A percentile compares a stretch with the other conserved stretches of the same genome.
phyloP scores from a whole-genome alignment of 306 rosid species.

The Cucumis hystrix region DNA sequence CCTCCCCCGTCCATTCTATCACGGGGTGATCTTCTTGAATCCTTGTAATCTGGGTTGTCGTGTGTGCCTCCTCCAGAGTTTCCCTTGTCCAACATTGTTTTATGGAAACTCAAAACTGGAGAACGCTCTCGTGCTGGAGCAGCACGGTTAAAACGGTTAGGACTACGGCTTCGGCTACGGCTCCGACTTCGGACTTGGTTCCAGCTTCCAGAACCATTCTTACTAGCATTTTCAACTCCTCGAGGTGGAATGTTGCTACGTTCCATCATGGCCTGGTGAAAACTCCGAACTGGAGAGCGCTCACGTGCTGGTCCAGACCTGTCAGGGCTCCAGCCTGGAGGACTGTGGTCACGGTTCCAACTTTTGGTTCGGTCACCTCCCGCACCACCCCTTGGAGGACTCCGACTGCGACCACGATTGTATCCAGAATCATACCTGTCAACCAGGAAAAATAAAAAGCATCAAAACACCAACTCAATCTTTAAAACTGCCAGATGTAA shows the following conservation, averaged over 20 bases:
- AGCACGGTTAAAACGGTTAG: constrained; percentile 21
- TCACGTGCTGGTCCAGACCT: constrained; percentile 21
- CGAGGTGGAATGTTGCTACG: background rate
- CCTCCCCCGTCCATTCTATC: constrained; percentile 4
- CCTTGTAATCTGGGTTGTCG: constrained; percentile 14
- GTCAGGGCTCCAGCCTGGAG: constrained; percentile 45
- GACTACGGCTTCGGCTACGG: constrained; percentile 66
- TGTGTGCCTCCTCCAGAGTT: constrained; percentile 12
- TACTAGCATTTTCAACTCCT: background rate
- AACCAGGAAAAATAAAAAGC: background rate
- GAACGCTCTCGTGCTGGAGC: constrained; percentile 17
- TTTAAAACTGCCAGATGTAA: background rate
- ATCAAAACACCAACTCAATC: background rate
- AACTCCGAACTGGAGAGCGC: constrained; percentile 30
- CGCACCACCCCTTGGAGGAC: constrained; percentile 44
- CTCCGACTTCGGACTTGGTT: constrained; percentile 60
- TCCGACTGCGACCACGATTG: constrained; percentile 22
- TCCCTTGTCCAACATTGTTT: constrained; percentile 45
- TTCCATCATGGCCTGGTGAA: constrained; percentile 50
- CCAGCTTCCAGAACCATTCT: constrained; percentile 1
- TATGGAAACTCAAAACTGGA: constrained; percentile 44
- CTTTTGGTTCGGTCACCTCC: constrained; percentile 34
- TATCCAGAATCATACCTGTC: constrained; percentile 48
- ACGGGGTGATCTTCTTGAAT: constrained; percentile 15
- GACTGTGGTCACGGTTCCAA: constrained; percentile 44